Base-by-base conservation (phyloP, 2,329 filamentous ascomycete genomes). In the Colletotrichum sp. region DNA sequence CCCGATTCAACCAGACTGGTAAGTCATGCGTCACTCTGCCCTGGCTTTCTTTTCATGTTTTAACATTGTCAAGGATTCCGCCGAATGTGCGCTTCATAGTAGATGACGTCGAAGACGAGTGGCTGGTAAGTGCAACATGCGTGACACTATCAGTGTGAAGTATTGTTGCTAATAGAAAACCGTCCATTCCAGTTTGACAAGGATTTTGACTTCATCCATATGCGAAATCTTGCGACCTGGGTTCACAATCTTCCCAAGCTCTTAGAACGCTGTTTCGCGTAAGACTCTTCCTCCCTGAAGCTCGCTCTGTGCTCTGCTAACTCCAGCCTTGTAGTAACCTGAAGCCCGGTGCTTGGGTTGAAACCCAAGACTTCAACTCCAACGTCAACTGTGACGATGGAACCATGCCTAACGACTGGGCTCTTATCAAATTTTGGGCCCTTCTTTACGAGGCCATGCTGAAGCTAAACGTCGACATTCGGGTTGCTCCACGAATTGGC, bases 341-440 rank as follows among this genome's bases (percentile, higher is more conserved):
- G 60, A 84, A 81, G 36, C 87, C 88, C 0, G 87, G 87, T 19
- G 87, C 83, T 0, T 88, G 85, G 85, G 78, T 88, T 19, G 87
- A 88, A 71, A 79, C 87, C 1, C 86, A 88, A 76, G 87, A 88
- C 27, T 83, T 86, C 16, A 84, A 86, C 39, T 85, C 84, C 52
- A 80, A 83, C 57, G 80, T 84, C 8, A 82, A 82, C 61, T 81
- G 80, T 57, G 84, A 86, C 57, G 84, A 86, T 67, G 77, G 80
- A 34, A 82, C 79, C 8, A 74, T 85, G 7, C 82, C 84, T 2
- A 39, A 63, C 8, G 76, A 79, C 27, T 61, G 28, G 59, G 27
- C 59, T 8, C 28, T 61, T 8, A 34, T 61, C 8, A 30, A 61
- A 22, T 61, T 61, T 34, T 61, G 59, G 59, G 16, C 59, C 0